These are phyloP conservation scores for Galeopsis tetrahit DNA, from an alignment of 257 asterid species.

Conservation along the genomic window DNA sequence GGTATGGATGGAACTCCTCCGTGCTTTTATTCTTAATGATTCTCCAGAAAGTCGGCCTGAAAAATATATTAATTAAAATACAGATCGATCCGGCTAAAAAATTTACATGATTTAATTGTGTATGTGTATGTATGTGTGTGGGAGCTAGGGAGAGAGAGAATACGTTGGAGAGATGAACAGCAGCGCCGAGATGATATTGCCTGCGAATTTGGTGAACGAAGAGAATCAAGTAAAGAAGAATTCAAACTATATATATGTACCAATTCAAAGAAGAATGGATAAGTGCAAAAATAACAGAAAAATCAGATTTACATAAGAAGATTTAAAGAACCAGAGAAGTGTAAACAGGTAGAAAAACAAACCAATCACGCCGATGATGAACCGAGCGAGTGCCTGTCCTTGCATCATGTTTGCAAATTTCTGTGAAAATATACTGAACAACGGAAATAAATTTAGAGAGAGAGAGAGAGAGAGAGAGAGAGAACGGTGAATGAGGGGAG, in stretches of 20 bases:
- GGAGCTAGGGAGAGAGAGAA: not conserved
- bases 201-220: slow-evolving; percentile 4
- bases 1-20: slow-evolving; percentile 75
- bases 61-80: not conserved
- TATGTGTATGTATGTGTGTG: not conserved
- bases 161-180: slow-evolving; percentile 40
- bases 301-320: not conserved
- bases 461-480: slow-evolving; percentile 22
- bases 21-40: slow-evolving; percentile 54
- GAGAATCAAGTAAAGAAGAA: not conserved
- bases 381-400: slow-evolving; percentile 35
- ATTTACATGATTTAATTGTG: not conserved
- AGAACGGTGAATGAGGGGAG: not conserved
- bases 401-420: slow-evolving; percentile 32
- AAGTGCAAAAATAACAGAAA: not conserved
- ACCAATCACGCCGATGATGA: slow-evolving; percentile 41
- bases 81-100: not conserved
- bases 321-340: no score
- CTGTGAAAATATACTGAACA: no score
- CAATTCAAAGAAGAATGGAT: not conserved
- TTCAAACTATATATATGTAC: not conserved
- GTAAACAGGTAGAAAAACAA: not conserved
- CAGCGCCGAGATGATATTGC: slow-evolving; percentile 39
- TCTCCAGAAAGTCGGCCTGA: slow-evolving; percentile 58
- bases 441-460: not conserved